phyloP scores from a whole-genome alignment of 345 rosid species.

The Citrus sinensis region DNA sequence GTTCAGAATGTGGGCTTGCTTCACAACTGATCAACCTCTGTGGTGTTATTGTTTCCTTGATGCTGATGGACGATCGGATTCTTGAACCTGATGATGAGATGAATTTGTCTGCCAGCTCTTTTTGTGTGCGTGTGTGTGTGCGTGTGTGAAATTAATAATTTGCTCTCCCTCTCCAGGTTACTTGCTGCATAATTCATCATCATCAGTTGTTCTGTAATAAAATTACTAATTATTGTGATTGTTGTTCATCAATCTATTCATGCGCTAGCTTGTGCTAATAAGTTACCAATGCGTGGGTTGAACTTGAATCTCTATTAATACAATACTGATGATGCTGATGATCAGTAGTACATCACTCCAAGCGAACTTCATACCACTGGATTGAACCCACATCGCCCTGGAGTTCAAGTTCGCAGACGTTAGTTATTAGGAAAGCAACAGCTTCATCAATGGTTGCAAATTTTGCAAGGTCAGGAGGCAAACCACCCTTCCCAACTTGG shows the following conservation, averaged over 20 bases:
- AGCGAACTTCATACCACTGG: slow-evolving; percentile 83
- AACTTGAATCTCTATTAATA: too few species aligned
- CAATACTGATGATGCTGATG: too few species aligned
- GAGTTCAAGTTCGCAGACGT: slow-evolving; percentile 79
- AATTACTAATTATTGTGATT: too few species aligned
- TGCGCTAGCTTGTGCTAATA: too few species aligned
- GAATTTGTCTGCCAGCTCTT: slow-evolving; percentile 8
- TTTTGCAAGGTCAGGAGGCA: slow-evolving; percentile 82
- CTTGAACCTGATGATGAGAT: slow-evolving; percentile 11
- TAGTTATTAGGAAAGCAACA: slow-evolving; percentile 57
- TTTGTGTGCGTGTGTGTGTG: background rate
- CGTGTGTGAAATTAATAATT: too few species aligned
- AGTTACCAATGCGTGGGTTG: background rate
- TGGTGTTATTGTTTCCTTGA: background rate
- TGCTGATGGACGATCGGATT: slow-evolving; percentile 11
- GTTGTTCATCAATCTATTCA: background rate
- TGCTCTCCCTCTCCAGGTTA: too few species aligned
- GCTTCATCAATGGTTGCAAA: slow-evolving; percentile 63
- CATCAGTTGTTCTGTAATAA: too few species aligned
- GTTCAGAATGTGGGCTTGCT: slow-evolving; percentile 30
- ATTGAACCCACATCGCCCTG: slow-evolving; percentile 77
- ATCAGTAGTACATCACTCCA: slow-evolving; percentile 37
- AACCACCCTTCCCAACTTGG: slow-evolving; percentile 1
- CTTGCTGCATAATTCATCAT: too few species aligned
- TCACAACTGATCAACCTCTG: slow-evolving; percentile 17